These are phyloP conservation scores for Ustilago cynodontis DNA, from an alignment of 1,284 basidiomycete species.

Conservation along the genomic window DNA sequence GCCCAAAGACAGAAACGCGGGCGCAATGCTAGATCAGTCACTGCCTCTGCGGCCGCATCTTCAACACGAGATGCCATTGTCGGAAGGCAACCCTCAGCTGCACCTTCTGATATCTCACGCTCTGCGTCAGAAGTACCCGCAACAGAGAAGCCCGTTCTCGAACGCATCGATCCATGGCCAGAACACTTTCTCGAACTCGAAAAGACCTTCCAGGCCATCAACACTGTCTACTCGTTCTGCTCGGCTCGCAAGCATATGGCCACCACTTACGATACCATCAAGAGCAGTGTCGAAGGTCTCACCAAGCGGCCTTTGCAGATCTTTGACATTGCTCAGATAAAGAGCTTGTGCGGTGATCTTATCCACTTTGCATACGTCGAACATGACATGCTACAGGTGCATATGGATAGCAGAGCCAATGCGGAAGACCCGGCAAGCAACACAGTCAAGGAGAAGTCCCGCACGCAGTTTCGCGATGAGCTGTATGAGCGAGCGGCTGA, in stretches of 20 bases:
- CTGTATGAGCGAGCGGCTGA: conserved; percentile 46
- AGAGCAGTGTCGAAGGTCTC: conserved; percentile 81
- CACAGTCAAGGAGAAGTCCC: conserved; percentile 35
- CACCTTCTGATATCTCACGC: conserved; percentile 20
- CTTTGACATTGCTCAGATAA: conserved; percentile 83
- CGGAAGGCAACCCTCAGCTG: conserved; percentile 37
- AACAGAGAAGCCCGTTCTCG: conserved; percentile 33
- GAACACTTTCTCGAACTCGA: conserved; percentile 70
- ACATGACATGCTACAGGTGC: conserved; percentile 76
- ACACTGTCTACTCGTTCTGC: conserved; percentile 89
- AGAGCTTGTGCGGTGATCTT: conserved; percentile 85
- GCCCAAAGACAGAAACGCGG: conserved; percentile 16
- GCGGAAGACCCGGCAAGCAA: conserved; percentile 40
- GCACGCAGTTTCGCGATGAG: conserved; percentile 39
- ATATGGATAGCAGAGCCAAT: conserved; percentile 70
- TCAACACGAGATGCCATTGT: conserved; percentile 27
- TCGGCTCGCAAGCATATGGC: conserved; percentile 85
- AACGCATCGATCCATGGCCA: conserved; percentile 66
- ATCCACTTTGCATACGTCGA: conserved; percentile 87
- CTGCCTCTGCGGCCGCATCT: conserved; percentile 11
- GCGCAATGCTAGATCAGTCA: conserved; percentile 31
- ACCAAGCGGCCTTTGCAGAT: conserved; percentile 83
- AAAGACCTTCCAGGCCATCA: conserved; percentile 78
- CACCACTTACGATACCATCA: conserved; percentile 81
- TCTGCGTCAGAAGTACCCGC: conserved; percentile 22